Conservation (phyloP, 2,329 filamentous ascomycete species). For the Tolypocladium capitatum region DNA sequence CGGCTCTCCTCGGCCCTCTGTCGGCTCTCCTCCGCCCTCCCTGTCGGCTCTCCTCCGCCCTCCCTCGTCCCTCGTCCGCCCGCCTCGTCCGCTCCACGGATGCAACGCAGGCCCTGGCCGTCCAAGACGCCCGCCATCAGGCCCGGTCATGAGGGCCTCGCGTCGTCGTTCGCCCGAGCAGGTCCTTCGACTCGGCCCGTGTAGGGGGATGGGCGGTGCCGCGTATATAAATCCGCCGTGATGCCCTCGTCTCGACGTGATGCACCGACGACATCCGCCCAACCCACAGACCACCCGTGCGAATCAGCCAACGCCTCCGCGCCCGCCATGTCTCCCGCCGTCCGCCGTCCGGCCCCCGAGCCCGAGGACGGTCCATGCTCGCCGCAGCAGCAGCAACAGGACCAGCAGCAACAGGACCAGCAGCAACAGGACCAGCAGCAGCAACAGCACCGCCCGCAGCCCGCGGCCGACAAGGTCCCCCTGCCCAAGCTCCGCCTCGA, state of each 20-base stretch:
- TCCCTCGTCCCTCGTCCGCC: too few species aligned
- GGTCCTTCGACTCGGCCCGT: too few species aligned
- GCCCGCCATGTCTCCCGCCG: constrained; percentile 15
- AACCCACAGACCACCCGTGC: not conserved
- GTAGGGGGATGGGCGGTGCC: too few species aligned
- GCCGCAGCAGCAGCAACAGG: too few species aligned
- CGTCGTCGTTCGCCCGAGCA: not conserved
- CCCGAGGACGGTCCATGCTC: not conserved
- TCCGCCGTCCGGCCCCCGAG: not conserved
- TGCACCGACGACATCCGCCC: not conserved
- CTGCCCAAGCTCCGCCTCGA: constrained; percentile 46
- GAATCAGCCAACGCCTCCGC: not conserved
- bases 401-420: too few species aligned
- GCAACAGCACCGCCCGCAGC: too few species aligned
- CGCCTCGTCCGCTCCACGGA: not conserved
- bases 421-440: too few species aligned
- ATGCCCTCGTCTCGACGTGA: not conserved
- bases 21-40: too few species aligned
- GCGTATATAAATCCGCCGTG: not conserved
- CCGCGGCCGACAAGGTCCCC: constrained; percentile 16
- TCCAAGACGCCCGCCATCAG: too few species aligned
- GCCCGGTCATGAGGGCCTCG: not conserved
- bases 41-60: too few species aligned
- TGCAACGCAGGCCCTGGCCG: not conserved
- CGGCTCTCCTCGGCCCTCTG: too few species aligned